Conservation (phyloP, 2,329 filamentous ascomycete genomes). For the Cytospora piceae region DNA sequence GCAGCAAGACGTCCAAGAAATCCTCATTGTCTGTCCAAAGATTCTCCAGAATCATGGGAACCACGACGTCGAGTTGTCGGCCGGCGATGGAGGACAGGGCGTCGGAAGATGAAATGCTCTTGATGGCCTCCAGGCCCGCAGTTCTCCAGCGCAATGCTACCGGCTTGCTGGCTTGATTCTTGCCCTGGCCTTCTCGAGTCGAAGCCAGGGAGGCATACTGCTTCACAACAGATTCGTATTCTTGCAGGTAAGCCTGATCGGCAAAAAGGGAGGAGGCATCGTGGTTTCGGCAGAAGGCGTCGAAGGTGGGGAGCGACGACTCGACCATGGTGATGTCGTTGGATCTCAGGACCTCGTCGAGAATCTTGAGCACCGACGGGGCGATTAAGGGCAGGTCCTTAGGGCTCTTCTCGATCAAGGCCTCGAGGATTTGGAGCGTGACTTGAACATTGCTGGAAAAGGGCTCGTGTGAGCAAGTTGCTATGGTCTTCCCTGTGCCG, state of each 20-base stretch:
- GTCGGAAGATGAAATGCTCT: constrained; percentile 79
- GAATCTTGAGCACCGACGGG: constrained; percentile 79
- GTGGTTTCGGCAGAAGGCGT: constrained; percentile 86
- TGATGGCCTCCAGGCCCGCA: constrained; percentile 76
- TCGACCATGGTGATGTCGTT: constrained; percentile 92
- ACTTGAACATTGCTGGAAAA: constrained; percentile 81
- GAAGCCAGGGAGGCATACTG: constrained; percentile 82
- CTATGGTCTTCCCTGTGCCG: background rate
- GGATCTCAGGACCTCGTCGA: constrained; percentile 80
- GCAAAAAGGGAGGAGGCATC: constrained; percentile 84
- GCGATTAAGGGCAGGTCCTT: constrained; percentile 91
- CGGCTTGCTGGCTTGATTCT: constrained; percentile 66
- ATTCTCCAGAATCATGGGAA: constrained; percentile 87
- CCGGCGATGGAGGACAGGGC: constrained; percentile 74
- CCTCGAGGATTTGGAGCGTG: constrained; percentile 87
- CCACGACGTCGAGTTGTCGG: constrained; percentile 75
- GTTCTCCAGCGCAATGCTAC: constrained; percentile 79
- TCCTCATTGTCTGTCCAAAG: constrained; percentile 75
- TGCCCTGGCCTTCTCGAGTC: constrained; percentile 57
- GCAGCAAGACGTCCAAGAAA: constrained; percentile 69
- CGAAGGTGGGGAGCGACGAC: constrained; percentile 83
- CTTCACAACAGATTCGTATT: constrained; percentile 81
- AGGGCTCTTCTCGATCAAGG: constrained; percentile 89
- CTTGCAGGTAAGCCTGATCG: constrained; percentile 78
- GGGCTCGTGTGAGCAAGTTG: constrained; percentile 15